These are phyloP conservation scores for Penicillium herquei DNA, from an alignment of 495 filamentous ascomycete species.

Conservation along the genomic window DNA sequence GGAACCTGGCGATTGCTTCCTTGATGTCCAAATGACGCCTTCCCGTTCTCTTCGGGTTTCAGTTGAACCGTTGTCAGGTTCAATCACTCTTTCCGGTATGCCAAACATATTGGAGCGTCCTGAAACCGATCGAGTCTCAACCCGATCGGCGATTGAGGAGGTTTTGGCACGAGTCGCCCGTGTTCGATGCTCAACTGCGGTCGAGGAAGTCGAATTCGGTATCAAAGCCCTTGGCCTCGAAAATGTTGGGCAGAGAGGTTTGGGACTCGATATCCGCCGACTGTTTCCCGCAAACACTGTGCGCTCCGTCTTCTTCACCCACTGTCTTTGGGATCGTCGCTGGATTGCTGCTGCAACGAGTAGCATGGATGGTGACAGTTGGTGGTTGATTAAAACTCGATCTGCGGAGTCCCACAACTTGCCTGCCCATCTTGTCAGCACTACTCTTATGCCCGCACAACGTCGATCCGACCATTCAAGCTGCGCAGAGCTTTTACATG, in stretches of 20 bases:
- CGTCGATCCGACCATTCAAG: constrained; percentile 24
- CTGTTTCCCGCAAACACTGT: constrained; percentile 60
- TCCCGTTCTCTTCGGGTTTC: constrained; percentile 56
- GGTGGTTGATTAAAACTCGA: constrained; percentile 68
- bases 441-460: constrained; percentile 21
- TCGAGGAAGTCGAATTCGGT: constrained; percentile 62
- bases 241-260: constrained; percentile 49
- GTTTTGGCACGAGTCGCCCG: constrained; percentile 50
- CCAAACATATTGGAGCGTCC: constrained; percentile 46
- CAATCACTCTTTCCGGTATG: constrained; percentile 35
- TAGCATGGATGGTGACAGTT: constrained; percentile 70
- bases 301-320: constrained; percentile 62
- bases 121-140: constrained; percentile 35
- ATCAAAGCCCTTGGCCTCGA: constrained; percentile 63
- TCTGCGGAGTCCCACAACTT: constrained; percentile 14
- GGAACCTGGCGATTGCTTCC: constrained; percentile 61
- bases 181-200: constrained; percentile 55
- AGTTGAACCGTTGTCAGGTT: constrained; percentile 63
- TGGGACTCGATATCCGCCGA: constrained; percentile 56
- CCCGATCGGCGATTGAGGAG: constrained; percentile 53
- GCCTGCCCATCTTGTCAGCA: constrained; percentile 31
- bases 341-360: constrained; percentile 70
- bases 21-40: constrained; percentile 66
- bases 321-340: constrained; percentile 57
- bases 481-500: constrained; percentile 38